Base-by-base conservation (phyloP, 2,329 filamentous ascomycete genomes). In the Xylariaceae sp. region DNA sequence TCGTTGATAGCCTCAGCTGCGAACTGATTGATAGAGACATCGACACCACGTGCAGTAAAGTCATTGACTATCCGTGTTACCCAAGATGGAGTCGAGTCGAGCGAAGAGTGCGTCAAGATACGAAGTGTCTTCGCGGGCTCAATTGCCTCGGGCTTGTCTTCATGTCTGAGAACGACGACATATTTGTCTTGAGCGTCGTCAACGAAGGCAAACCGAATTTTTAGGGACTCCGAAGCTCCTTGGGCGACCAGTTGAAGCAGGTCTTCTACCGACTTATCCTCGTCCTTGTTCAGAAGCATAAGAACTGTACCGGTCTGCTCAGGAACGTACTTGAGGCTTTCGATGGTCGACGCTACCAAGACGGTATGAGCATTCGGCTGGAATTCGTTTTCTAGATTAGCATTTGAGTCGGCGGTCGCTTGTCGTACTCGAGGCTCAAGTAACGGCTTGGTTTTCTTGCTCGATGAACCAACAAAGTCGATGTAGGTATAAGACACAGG, bases 71-170 rank as follows among this genome's bases (percentile, higher is more conserved):
- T 11, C 6, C 17, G 6, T 11, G 18, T 9, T 3, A 50, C 47
- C 39, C 9, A 50, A 49, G 15, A 35, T 39, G 23, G 56, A 4
- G 13, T 47, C 2, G 37, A 8, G 9, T 52, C 23, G 13, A 45
- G 10, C n/a, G 15, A 30, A 4, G 56, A 58, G 17, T 53, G 42
- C 18, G 56, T 53, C 10, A 58, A 44, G 17, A 58, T 53, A 9
- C 35, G 56, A 45, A 58, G n/a, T 15, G 23, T 15, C 42, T 45
- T 45, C 5, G n/a, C 11, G n/a, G 42, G 13, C 42, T 52, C 49
- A 4, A 35, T 10, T 8, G 51, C 53, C 39, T 53, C 42, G 4
- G 18, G 35, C 9, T 13, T 13, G 42, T 13, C 13, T n/a, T 47
- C 48, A 34, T 51, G 51, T 34, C 35, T 47, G 15, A 42, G 39